Base-by-base conservation (phyloP, 352 stramenopile genomes). In the Globisporangium okanoganense region DNA sequence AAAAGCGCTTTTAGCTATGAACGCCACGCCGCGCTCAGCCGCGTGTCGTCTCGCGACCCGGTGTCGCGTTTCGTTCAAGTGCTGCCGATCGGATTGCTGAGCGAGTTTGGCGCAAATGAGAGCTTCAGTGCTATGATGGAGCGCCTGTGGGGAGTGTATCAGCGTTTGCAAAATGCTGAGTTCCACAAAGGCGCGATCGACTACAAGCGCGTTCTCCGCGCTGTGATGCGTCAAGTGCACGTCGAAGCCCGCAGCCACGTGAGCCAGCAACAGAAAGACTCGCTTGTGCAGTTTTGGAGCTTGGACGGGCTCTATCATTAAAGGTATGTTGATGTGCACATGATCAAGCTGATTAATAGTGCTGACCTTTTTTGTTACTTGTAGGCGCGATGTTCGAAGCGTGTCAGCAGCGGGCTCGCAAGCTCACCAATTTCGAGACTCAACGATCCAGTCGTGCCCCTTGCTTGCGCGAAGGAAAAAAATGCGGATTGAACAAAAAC, bases 211-310 rank as follows among this genome's bases (percentile, higher is more conserved):
- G 50, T 40, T 45, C 51, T 66, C 14, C 60, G 52, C 31, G 44
- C 24, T 16, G 29, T 40, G 10, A 29, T 35, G 24, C 60, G 45
- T 6, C 51, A 56, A 8, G 43, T 38, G 16, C 52, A 60, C 24
- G 5, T 66, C 9, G 16, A 40, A 29, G 33, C 41, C 59, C 33
- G 41, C 22, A 22, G 12, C 2, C 51, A 53, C 9, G 41, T 47
- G 5, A 48, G 51, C 20, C 6, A 35, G n/a, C 51, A 41, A 47
- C 9, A 49, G 31, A 56, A 61, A 43, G 38, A 40, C 5, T 48
- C 59, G 5, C 40, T 65, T 36, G n/a, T 61, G 35, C 61, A 51
- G 14, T 67, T 58, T 35, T 67, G 61, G 43, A 67, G 61, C 9
- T 18, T 54, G 29, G 53, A 55, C 22, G 49, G 58, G 9, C 44